phyloP scores from a whole-genome alignment of 2,329 filamentous ascomycete species.

The Xylaria sp. region DNA sequence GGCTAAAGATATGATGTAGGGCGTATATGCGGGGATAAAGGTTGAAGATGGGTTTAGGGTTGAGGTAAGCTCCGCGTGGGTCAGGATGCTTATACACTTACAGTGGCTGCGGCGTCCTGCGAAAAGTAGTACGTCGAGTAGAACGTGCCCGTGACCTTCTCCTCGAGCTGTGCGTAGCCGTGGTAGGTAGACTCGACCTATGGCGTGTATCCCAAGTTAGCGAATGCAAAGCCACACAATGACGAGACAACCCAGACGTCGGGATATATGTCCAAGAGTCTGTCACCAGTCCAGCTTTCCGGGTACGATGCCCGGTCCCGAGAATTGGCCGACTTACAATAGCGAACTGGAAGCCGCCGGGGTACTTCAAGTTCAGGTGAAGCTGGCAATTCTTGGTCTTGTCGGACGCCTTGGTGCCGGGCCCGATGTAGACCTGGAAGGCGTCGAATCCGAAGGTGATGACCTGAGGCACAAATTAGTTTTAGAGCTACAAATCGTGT shows the following conservation, averaged over 20 bases:
- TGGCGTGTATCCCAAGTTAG: not conserved
- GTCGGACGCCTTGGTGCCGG: conserved; percentile 40
- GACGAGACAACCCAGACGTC: not conserved
- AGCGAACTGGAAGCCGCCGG: conserved; percentile 50
- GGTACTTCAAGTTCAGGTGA: conserved; percentile 50
- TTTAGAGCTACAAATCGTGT: too few species aligned
- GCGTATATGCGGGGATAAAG: too few species aligned
- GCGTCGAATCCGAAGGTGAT: conserved; percentile 51
- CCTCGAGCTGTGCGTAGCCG: conserved; percentile 51
- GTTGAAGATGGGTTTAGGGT: too few species aligned
- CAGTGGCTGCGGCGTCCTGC: conserved; percentile 47
- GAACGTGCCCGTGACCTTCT: conserved; percentile 48
- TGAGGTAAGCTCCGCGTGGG: not conserved
- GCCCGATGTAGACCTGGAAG: conserved; percentile 52
- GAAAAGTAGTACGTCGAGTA: conserved; percentile 53
- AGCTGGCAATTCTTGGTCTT: conserved; percentile 53
- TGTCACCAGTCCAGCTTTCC: not conserved
- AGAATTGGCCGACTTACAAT: conserved; percentile 30
- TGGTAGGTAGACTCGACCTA: conserved; percentile 50
- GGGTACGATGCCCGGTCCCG: too few species aligned
- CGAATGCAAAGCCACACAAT: not conserved
- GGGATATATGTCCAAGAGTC: not conserved
- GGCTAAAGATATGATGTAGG: too few species aligned
- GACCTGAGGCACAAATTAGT: conserved; percentile 37
- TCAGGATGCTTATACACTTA: conserved; percentile 22